phyloP scores from a whole-genome alignment of 2,329 filamentous ascomycete species.

The Juglanconis oblonga region DNA sequence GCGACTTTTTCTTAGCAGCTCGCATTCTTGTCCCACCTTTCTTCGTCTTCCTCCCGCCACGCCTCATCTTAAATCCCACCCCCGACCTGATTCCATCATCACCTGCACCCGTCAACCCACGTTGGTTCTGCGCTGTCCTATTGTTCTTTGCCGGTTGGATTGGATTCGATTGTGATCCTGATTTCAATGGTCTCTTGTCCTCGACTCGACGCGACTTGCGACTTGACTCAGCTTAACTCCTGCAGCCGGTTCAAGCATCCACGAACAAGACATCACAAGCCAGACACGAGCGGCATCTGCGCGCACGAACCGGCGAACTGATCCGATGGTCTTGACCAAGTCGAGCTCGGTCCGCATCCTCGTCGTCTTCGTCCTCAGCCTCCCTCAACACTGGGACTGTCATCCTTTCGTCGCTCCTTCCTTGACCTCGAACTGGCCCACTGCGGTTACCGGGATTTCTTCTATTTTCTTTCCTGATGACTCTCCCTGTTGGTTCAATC shows the following conservation, averaged over 20 bases:
- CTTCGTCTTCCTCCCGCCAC: slow-evolving; percentile 5
- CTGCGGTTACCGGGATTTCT: not conserved
- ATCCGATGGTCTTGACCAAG: slow-evolving; percentile 6
- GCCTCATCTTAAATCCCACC: slow-evolving; percentile 5
- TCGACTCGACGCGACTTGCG: not conserved
- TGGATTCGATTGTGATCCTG: not conserved
- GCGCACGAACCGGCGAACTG: not conserved
- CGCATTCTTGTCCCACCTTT: not conserved
- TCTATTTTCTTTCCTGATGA: not conserved
- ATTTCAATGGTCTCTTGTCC: not conserved
- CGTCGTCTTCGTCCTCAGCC: not conserved
- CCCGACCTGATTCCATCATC: not conserved
- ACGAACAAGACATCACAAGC: not conserved
- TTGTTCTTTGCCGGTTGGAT: not conserved
- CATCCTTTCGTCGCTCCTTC: not conserved
- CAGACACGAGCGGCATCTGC: not conserved
- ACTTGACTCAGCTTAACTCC: not conserved
- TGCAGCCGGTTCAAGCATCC: not conserved
- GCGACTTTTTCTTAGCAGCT: not conserved
- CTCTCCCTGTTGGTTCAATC: not conserved
- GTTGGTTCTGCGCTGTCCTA: not conserved
- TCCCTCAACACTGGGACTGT: not conserved
- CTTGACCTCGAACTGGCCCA: not conserved
- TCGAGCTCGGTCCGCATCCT: not conserved
- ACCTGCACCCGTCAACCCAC: not conserved